A percentile compares a stretch with the other conserved stretches of the same genome.
Conservation (phyloP, 2,329 filamentous ascomycete genomes). For the Aspergillus sp. region DNA sequence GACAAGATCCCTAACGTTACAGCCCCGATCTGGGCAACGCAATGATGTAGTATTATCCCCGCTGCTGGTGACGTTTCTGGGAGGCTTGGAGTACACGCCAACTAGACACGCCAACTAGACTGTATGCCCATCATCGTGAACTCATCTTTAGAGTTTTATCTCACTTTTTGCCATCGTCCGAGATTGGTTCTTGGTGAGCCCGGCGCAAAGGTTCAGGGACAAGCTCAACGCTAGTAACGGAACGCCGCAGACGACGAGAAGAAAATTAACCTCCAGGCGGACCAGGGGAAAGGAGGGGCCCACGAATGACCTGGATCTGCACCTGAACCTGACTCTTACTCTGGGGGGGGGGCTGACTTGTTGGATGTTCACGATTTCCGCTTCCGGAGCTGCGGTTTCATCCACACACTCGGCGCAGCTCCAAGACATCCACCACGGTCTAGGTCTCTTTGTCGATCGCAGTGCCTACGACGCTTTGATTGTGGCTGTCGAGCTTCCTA, state of each 20-base stretch:
- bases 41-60: background rate
- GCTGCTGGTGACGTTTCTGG: too few species aligned
- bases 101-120: too few species aligned
- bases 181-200: too few species aligned
- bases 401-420: constrained; percentile 1
- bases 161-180: too few species aligned
- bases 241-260: background rate
- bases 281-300: background rate
- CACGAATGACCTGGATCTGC: background rate
- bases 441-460: background rate
- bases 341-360: background rate
- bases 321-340: background rate
- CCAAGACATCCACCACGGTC: background rate
- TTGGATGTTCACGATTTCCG: constrained; percentile 7
- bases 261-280: background rate
- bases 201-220: too few species aligned
- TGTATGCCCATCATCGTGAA: too few species aligned
- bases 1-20: background rate
- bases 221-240: background rate
- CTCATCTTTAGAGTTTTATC: too few species aligned
- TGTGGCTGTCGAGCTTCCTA: background rate
- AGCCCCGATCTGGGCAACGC: background rate
- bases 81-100: too few species aligned
- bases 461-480: background rate
- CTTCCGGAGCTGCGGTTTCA: constrained; percentile 21